Percentiles rank a stretch among this genome's conserved stretches.
These are phyloP conservation scores for Pseudozyma sp. DNA, from an alignment of 1,284 basidiomycete genomes.

Conservation along the genomic window DNA sequence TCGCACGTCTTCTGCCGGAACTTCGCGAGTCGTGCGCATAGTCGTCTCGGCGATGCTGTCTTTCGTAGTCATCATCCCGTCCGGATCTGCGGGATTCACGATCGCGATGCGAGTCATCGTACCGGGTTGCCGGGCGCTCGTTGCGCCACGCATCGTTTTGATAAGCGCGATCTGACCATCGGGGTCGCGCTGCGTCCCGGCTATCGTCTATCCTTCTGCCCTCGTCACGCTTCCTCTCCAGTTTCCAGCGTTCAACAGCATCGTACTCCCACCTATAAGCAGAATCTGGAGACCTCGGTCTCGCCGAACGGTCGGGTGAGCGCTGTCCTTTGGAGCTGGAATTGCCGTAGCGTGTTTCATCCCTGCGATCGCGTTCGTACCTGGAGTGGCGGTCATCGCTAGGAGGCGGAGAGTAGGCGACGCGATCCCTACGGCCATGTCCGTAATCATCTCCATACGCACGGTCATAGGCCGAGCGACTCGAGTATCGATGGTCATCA, in stretches of 20 bases:
- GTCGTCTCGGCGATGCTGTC: neutral
- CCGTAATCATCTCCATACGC: slow-evolving; percentile 6
- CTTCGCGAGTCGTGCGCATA: neutral
- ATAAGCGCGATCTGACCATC: slow-evolving; percentile 1
- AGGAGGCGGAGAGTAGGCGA: slow-evolving; percentile 4
- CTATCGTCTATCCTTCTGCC: neutral
- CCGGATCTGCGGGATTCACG: slow-evolving; percentile 2
- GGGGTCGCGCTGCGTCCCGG: neutral
- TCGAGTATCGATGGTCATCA: slow-evolving; percentile 7
- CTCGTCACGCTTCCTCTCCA: neutral
- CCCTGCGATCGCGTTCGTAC: neutral
- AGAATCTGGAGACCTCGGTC: slow-evolving; percentile 9
- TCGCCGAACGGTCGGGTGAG: slow-evolving; percentile 9
- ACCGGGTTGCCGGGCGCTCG: slow-evolving; percentile 7
- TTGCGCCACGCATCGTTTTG: slow-evolving; percentile 2
- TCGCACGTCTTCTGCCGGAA: neutral
- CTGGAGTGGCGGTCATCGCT: slow-evolving; percentile 3
- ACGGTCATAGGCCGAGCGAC: slow-evolving; percentile 2
- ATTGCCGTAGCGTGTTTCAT: neutral
- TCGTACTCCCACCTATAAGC: neutral
- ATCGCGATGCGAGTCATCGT: slow-evolving; percentile 1
- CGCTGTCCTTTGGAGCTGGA: neutral
- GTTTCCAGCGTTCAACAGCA: neutral
- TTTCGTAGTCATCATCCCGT: neutral
- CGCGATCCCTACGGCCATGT: neutral